Evolutionary conservation across 768 basidiomycete species (phyloP).

Genomic region (Podaxis sp.): DNA sequence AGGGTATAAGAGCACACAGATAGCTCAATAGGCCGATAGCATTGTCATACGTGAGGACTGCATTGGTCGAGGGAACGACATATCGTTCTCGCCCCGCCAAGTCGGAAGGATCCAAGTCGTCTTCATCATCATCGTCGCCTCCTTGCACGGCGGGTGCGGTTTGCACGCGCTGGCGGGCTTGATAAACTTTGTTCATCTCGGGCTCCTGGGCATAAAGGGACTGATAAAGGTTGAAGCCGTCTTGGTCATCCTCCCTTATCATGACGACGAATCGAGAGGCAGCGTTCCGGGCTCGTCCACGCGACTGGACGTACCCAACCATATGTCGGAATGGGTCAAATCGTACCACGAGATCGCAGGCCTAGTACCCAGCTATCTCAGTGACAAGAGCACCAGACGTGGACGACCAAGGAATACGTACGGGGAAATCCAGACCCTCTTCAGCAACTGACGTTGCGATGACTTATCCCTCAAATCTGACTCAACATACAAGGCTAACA

Average conservation of each 20-base stretch:
- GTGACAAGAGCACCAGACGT: background rate
- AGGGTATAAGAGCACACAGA: conserved; percentile 77
- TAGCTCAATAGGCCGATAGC: conserved; percentile 69
- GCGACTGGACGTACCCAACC: conserved; percentile 86
- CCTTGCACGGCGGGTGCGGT: conserved; percentile 21
- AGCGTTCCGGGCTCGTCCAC: conserved; percentile 79
- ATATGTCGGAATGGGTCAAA: conserved; percentile 83
- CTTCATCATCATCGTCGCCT: conserved; percentile 44
- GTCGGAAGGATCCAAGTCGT: conserved; percentile 50
- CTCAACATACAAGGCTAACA: conserved; percentile 5
- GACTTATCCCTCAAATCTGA: conserved; percentile 37
- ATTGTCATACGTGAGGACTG: conserved; percentile 77
- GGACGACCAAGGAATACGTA: conserved; percentile 28
- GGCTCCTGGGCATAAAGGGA: conserved; percentile 61
- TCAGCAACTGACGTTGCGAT: conserved; percentile 88
- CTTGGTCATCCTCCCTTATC: conserved; percentile 61
- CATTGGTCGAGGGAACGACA: conserved; percentile 69
- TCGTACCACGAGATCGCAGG: conserved; percentile 83
- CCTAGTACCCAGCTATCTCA: conserved; percentile 39
- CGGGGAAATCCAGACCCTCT: conserved; percentile 90
- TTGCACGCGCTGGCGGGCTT: conserved; percentile 39
- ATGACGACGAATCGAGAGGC: conserved; percentile 80
- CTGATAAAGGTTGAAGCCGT: conserved; percentile 58
- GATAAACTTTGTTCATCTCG: conserved; percentile 63
- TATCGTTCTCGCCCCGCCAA: conserved; percentile 70